A percentile compares a stretch with the other conserved stretches of the same genome.
These are phyloP conservation scores for Bremia lactucae DNA, from an alignment of 352 stramenopile species.

Conservation along the genomic window DNA sequence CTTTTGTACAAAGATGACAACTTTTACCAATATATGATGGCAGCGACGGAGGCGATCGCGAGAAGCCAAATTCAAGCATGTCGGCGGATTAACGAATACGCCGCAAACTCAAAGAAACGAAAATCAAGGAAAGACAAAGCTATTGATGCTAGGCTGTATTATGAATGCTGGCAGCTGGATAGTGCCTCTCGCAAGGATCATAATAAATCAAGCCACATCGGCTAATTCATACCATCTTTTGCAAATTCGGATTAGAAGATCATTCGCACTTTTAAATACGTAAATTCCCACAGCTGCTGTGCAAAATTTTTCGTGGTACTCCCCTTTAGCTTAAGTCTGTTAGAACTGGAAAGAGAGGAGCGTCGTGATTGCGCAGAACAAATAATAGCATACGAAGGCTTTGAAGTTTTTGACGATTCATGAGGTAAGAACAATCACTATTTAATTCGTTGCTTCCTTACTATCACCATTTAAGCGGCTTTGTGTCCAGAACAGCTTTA, in stretches of 20 bases:
- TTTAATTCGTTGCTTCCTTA: too few relatives aligned
- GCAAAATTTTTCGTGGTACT: too few relatives aligned
- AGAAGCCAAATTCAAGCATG: conserved; percentile 30
- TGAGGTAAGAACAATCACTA: too few relatives aligned
- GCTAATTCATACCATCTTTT: conserved; percentile 1
- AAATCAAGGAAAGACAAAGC: conserved; percentile 8
- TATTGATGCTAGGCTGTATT: conserved; percentile 27
- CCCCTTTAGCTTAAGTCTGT: too few relatives aligned
- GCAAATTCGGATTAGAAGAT: conserved; percentile 54
- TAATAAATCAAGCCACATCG: too few relatives aligned
- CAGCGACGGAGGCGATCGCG: conserved; percentile 25
- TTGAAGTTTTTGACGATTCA: too few relatives aligned
- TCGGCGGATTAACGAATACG: conserved; percentile 24
- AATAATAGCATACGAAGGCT: too few relatives aligned
- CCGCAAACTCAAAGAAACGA: conserved; percentile 21
- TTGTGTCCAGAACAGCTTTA: too few relatives aligned
- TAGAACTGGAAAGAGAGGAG: too few relatives aligned
- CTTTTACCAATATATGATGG: conserved; percentile 37
- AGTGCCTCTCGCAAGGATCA: conserved; percentile 4
- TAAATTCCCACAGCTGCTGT: conserved; percentile 92
- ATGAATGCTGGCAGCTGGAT: conserved; percentile 29
- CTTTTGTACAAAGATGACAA: conserved; percentile 12
- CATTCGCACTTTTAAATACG: conserved; percentile 90
- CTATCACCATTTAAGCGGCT: too few relatives aligned
- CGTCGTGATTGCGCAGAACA: too few relatives aligned